Base-by-base conservation (phyloP, 2,329 filamentous ascomycete genomes). In the Calonectria pseudoturangicola region DNA sequence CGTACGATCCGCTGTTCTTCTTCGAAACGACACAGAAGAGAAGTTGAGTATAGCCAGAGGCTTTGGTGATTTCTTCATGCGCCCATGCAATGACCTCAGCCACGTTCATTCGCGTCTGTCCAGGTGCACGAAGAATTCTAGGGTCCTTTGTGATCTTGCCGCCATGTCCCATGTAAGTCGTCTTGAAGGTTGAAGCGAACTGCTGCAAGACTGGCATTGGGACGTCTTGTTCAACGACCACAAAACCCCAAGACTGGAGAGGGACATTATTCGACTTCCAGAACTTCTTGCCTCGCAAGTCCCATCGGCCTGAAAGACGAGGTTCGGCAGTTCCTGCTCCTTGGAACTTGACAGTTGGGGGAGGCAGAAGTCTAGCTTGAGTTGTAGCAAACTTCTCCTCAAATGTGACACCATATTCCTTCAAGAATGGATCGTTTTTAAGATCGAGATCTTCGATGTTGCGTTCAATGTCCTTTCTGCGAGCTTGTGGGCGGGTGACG, bases 221-320 rank as follows among this genome's bases (percentile, higher is more conserved):
- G 2, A 91, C 86, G 36, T 89, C 87, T n/a, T 87, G 86, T 18
- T 90, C 87, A 58, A 95, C 88, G 48, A 92, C 87, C 62, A 94
- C 90, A 30, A 98, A 88, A 6, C 92, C 94, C 96, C 96, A 99
- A 27, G 89, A 89, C 64, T 87, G 87, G 8, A 98, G 87, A 0
- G 90, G 88, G 1, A 86, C 83, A 0, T 84, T 77, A 80, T 98
- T 97, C 4, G 89, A 84, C 65, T 87, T 85, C 15, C 92, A 87
- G 82, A 98, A 98, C 73, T 82, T 93, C 84, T 95, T 95, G 36
- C 92, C 92, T 48, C 95, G 92, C 13, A 98, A 87, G 82, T 98
- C 94, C 97, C 97, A 99, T 28, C 95, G 93, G 41, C 96, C 97
- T 36, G 85, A 83, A 21, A 89, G 90, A 25, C 90, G 89, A 2